Percentiles rank a stretch among this genome's conserved stretches.
Conservation (phyloP, 495 filamentous ascomycete genomes). For the Annulohypoxylon bovei region DNA sequence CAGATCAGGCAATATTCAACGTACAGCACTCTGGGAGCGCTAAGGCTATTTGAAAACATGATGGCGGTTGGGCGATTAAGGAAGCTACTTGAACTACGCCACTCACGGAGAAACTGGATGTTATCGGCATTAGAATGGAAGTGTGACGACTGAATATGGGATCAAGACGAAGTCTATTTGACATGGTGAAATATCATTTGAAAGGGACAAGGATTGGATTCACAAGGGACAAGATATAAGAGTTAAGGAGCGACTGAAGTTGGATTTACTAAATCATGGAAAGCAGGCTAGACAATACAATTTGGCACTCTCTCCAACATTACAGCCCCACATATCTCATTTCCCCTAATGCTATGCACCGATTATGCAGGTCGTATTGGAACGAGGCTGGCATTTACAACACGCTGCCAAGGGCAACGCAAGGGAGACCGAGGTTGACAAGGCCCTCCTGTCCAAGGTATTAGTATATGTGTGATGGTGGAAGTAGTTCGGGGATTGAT, state of each 20-base stretch:
- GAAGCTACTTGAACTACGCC: not conserved
- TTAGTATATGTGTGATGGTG: constrained; percentile 14
- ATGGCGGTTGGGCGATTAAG: not conserved
- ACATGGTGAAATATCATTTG: not conserved
- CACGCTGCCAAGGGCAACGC: constrained; percentile 61
- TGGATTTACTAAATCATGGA: constrained; percentile 40
- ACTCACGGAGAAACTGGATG: not conserved
- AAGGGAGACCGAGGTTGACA: constrained; percentile 60
- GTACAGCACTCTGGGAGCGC: not conserved
- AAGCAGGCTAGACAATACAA: constrained; percentile 43
- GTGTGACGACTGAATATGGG: not conserved
- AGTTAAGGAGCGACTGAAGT: constrained; percentile 47
- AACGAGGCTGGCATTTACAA: constrained; percentile 51
- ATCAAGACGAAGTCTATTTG: not conserved
- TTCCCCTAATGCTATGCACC: constrained; percentile 38
- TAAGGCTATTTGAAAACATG: not conserved
- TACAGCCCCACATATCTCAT: constrained; percentile 46
- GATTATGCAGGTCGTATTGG: constrained; percentile 33
- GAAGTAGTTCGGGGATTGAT: too few species aligned
- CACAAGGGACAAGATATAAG: not conserved
- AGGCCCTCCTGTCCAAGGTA: constrained; percentile 47
- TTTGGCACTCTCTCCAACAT: constrained; percentile 44
- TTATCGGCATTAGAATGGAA: too few species aligned
- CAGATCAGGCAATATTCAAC: not conserved
- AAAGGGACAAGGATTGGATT: not conserved